A percentile compares a stretch with the other conserved stretches of the same genome.
Evolutionary conservation across 73 alveolate genomes (phyloP).

Genomic region (Stentor coeruleus): DNA sequence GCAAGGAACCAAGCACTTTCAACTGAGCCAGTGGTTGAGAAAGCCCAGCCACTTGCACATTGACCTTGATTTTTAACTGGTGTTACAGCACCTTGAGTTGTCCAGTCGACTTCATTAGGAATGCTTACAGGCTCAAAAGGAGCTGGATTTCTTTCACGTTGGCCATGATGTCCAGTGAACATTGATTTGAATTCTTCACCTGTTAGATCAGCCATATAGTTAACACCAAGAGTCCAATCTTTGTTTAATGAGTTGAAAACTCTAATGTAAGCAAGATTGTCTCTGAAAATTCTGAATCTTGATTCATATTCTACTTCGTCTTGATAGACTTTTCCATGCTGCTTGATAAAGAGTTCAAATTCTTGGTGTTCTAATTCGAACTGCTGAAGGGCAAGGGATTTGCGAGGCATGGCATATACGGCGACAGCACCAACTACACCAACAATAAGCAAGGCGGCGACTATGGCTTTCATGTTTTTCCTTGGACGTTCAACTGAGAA

Average conservation of each 20-base stretch:
- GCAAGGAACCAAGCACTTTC: constrained; percentile 65
- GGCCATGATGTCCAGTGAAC: too few relatives aligned
- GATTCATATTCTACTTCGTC: neutral
- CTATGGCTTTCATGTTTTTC: neutral
- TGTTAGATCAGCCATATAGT: constrained; percentile 8
- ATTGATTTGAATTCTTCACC: neutral
- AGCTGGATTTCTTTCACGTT: neutral
- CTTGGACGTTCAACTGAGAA: neutral
- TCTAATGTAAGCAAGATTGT: neutral
- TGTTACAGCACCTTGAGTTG: constrained; percentile 64
- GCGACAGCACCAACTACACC: neutral
- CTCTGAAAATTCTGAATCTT: neutral
- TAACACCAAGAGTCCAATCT: neutral
- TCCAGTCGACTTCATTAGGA: constrained; percentile 54
- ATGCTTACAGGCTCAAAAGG: neutral
- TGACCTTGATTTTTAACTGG: constrained; percentile 71
- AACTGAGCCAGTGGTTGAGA: constrained; percentile 78
- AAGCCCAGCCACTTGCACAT: constrained; percentile 90
- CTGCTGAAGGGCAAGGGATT: neutral
- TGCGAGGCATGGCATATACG: neutral
- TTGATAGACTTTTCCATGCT: neutral
- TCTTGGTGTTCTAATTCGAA: neutral
- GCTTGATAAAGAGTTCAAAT: neutral
- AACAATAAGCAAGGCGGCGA: neutral
- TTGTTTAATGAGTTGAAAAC: neutral